Base-by-base conservation (phyloP, 352 stramenopile species). In the Saprolegnia parasitica region DNA sequence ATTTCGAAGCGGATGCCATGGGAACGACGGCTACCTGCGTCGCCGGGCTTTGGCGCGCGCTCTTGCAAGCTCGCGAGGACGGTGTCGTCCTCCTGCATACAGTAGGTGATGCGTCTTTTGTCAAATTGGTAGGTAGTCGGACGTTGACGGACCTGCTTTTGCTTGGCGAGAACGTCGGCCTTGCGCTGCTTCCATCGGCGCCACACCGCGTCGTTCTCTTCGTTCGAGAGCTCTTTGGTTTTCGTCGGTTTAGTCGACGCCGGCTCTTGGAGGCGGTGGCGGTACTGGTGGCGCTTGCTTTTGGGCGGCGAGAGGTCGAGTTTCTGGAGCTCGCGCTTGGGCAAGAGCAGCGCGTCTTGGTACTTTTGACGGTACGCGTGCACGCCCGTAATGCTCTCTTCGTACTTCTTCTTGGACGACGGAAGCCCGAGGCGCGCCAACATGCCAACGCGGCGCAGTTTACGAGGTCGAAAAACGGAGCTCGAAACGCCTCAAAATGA, bases 301-400 rank as follows among this genome's bases (percentile, higher is more conserved):
- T 89, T 49, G 76, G 74, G 76, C 89, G 86, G n/a, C 52, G 21
- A 67, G 42, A 40, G n/a, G 45, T 71, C 47, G 11, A 68, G 21
- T 56, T 72, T 56, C 72, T 82, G 23, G 76, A 77, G 39, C 87
- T 65, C 26, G 60, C 56, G 67, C 79, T 83, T 15, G 77, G 76
- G 56, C 62, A 88, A 83, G 50, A 98, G 83, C 54, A 99, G 75
- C 24, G 90, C 82, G 40, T 70, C 20, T 46, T 70, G 29, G 37
- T 70, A 70, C 47, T 62, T 60, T 32, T 70, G 62, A 9, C 63
- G 63, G 21, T 52, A 58, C 39, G 92, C 93, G 77, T 98, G 94
- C 49, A 98, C 93, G n/a, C 78, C 98, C 95, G 78, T 99, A 95
- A 76, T 98, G 98, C 56, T 98, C 89, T 74, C 87, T 77, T 99